phyloP scores from a whole-genome alignment of 768 basidiomycete genomes.

The Amylocystis lapponica region DNA sequence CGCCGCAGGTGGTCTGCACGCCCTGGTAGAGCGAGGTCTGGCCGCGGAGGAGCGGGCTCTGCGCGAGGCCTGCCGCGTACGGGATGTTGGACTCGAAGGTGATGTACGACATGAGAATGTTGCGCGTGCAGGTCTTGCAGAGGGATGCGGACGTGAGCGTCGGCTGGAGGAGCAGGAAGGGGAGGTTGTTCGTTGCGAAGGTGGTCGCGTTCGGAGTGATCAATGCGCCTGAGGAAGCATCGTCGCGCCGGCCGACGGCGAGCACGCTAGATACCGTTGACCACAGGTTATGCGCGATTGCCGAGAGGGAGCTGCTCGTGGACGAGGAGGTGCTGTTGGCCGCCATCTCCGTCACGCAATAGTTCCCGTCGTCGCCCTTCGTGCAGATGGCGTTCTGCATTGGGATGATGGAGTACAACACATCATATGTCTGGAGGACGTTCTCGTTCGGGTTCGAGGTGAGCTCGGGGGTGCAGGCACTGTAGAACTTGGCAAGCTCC shows the following conservation, averaged over 20 bases:
- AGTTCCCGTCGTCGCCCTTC: constrained; percentile 65
- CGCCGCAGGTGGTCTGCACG: constrained; percentile 60
- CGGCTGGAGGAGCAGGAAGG: constrained; percentile 75
- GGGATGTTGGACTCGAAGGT: constrained; percentile 63
- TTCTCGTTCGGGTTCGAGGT: constrained; percentile 37
- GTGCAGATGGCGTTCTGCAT: constrained; percentile 65
- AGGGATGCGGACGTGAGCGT: constrained; percentile 42
- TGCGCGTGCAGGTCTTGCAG: constrained; percentile 80
- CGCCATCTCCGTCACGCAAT: constrained; percentile 55
- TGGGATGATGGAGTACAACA: constrained; percentile 67
- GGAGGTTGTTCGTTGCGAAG: constrained; percentile 54
- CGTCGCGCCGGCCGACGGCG: constrained; percentile 15
- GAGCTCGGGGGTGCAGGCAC: constrained; percentile 68
- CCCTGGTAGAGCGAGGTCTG: constrained; percentile 63
- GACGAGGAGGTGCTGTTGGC: constrained; percentile 21
- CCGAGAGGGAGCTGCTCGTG: constrained; percentile 10
- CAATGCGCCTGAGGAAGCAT: constrained; percentile 25
- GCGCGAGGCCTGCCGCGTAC: constrained; percentile 69
- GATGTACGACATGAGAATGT: constrained; percentile 72
- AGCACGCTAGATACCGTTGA: constrained; percentile 10
- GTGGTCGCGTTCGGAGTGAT: constrained; percentile 48
- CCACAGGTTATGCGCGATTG: constrained; percentile 23
- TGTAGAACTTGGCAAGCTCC: constrained; percentile 64
- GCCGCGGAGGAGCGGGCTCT: constrained; percentile 57
- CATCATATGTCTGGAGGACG: constrained; percentile 71